Evolutionary conservation across 345 rosid species (phyloP).

Genomic region (Euphorbia peplus): DNA sequence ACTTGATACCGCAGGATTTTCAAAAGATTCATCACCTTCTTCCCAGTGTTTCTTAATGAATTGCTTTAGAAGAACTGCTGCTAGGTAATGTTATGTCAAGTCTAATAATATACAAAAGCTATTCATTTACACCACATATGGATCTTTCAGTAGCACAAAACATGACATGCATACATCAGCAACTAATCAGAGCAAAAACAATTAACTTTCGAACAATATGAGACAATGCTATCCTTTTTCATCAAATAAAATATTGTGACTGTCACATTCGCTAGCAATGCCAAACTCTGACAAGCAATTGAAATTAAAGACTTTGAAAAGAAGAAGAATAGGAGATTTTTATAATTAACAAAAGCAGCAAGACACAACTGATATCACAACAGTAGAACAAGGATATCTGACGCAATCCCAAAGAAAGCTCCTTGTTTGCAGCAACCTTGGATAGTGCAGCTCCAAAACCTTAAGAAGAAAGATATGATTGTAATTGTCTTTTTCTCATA

Average conservation of each 20-base stretch:
- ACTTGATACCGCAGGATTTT: constrained; percentile 62
- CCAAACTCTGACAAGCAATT: background rate
- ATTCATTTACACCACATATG: background rate
- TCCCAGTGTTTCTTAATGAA: constrained; percentile 89
- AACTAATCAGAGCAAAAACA: background rate
- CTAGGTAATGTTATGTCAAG: constrained; percentile 70
- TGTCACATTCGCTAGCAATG: background rate
- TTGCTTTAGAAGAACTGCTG: constrained; percentile 89
- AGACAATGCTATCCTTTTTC: background rate
- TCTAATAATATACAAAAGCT: constrained; percentile 25
- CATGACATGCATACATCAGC: constrained; percentile 1
- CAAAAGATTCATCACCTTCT: constrained; percentile 76
- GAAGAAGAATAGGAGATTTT: background rate
- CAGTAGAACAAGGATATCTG: constrained; percentile 78
- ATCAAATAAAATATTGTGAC: background rate
- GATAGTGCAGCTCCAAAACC: constrained; percentile 85
- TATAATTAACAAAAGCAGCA: background rate
- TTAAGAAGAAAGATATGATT: constrained; percentile 23
- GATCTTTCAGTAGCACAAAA: background rate
- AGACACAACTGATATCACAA: background rate
- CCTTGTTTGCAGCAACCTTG: constrained; percentile 72
- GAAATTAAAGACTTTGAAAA: background rate
- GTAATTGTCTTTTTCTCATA: background rate
- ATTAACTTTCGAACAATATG: background rate
- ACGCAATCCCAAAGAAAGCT: constrained; percentile 68